Base-by-base conservation (phyloP, 306 rosid genomes). In the Quercus robur region DNA sequence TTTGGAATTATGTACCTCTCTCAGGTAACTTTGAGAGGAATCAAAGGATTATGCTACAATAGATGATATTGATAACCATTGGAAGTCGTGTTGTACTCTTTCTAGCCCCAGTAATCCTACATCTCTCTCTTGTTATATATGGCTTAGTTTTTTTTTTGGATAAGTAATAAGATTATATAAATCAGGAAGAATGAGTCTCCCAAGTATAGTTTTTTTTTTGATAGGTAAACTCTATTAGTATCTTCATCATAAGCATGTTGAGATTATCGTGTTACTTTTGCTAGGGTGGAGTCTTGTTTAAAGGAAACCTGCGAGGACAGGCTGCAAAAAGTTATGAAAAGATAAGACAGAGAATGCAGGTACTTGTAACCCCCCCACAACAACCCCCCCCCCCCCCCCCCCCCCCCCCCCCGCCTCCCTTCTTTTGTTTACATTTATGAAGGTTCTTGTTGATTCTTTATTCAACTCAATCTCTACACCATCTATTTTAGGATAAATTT, bases 281-380 rank as follows among this genome's bases (percentile, higher is more conserved):
- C 82, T 69, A 96, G 99, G 94, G 92, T 73, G 99, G 99, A 84
- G 97, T 96, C 23, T 73, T 96, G 83, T 96, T 96, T 81, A 93
- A 96, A 84, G 99, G 99, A 81, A 96, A 96, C 79, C 89, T 96
- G 81, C 94, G 99, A 75, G 99, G 98, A 44, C 79, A 83, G 84
- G 90, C 99, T 82, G 87, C 92, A 57, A 90, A 85, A 81, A 96
- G 97, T 89, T 96, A 89, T 76, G 97, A 96, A 70, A 96, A 96
- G 89, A 86, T 96, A 84, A 54, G 87, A 54, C 90, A 82, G 88
- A 91, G 99, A 87, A 38, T 96, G 94, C 86, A 86, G 89, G 99
- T 91, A 81, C 41, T 66, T 70, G 3, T 61, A 19, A 73, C 15
- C 9, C 9, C 2, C 9, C 41, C n/a, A n/a, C n/a, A n/a, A n/a